Conservation (phyloP, 2,329 filamentous ascomycete genomes). For the Alternaria arborescens region DNA sequence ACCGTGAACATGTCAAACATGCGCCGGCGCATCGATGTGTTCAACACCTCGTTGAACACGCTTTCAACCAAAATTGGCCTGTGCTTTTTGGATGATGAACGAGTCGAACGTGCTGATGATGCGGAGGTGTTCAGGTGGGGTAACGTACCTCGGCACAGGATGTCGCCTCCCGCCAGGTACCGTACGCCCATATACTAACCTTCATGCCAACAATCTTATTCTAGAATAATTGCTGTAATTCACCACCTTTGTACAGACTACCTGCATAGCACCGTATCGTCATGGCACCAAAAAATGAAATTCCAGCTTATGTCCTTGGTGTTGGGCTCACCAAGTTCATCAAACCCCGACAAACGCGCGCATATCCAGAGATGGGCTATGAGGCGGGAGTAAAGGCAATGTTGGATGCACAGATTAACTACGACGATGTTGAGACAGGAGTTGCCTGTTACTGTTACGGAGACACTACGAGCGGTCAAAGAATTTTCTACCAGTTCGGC, state of each 20-base stretch:
- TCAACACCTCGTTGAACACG: neutral
- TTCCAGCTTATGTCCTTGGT: slow-evolving; percentile 82
- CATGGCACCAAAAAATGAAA: slow-evolving; percentile 41
- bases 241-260: neutral
- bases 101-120: slow-evolving; percentile 12
- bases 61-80: neutral
- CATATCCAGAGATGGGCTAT: slow-evolving; percentile 92
- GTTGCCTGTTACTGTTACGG: slow-evolving; percentile 97
- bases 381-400: slow-evolving; percentile 90
- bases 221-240: neutral
- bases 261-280: neutral
- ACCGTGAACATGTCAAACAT: neutral
- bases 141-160: slow-evolving; percentile 23
- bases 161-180: neutral
- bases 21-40: neutral
- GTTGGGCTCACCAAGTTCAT: slow-evolving; percentile 99
- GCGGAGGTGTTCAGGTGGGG: slow-evolving; percentile 16
- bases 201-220: neutral
- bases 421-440: slow-evolving; percentile 93
- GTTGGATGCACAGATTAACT: slow-evolving; percentile 83
- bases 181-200: neutral
- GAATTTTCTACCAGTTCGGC: slow-evolving; percentile 98
- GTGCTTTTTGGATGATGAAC: slow-evolving; percentile 2
- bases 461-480: slow-evolving; percentile 91
- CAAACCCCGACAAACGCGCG: slow-evolving; percentile 89